phyloP scores from a whole-genome alignment of 176 grass and related monocot genomes.

The Triticum monococcum region DNA sequence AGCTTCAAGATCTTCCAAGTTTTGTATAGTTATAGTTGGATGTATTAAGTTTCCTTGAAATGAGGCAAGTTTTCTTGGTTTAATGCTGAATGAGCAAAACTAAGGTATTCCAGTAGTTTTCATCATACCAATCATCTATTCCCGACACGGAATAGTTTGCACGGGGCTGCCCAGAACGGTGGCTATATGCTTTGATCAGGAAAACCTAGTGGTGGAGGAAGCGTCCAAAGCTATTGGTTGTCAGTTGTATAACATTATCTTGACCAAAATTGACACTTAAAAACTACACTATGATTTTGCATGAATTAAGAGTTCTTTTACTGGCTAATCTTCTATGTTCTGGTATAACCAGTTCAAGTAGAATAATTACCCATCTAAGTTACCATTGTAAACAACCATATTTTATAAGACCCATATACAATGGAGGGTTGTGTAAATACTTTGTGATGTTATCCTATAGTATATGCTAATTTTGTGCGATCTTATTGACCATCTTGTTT shows the following conservation, averaged over 20 bases:
- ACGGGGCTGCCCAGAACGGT: not conserved
- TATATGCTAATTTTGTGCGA: not conserved
- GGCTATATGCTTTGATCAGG: not conserved
- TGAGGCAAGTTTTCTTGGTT: not conserved
- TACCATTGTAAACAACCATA: not conserved
- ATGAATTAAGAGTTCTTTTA: not conserved
- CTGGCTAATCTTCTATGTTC: not conserved
- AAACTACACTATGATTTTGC: not conserved
- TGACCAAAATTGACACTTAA: not conserved
- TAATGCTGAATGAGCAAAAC: not conserved
- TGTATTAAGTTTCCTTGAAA: not conserved
- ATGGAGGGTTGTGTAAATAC: not conserved
- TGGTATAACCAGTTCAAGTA: not conserved
- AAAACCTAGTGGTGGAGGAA: not conserved
- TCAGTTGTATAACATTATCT: not conserved
- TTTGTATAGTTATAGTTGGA: not conserved
- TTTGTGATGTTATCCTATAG: not conserved
- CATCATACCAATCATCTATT: not conserved
- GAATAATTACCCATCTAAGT: constrained; percentile 1
- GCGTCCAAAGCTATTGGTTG: not conserved
- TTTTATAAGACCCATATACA: not conserved
- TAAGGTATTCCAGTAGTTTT: not conserved
- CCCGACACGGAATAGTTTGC: not conserved
- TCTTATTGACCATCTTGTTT: constrained; percentile 11
- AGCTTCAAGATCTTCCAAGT: not conserved